Conservation (phyloP, 1,284 basidiomycete genomes). For the Phellopilus nigrolimitatus region DNA sequence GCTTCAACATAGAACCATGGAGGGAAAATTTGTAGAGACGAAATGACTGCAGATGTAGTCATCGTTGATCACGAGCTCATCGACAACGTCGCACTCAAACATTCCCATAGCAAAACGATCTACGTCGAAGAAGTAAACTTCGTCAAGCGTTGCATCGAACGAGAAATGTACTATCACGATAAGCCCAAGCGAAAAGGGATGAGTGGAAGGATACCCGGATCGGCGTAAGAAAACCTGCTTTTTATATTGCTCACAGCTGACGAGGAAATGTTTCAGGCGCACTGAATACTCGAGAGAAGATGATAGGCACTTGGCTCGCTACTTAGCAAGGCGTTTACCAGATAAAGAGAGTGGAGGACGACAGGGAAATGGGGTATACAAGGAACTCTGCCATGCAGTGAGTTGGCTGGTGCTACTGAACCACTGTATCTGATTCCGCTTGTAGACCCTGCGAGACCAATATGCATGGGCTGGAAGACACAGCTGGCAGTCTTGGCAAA, state of each 20-base stretch:
- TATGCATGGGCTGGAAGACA: conserved; percentile 37
- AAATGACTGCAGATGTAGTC: conserved; percentile 5
- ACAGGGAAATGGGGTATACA: conserved; percentile 33
- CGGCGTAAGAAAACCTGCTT: not conserved
- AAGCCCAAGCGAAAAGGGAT: not conserved
- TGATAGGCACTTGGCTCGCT: conserved; percentile 33
- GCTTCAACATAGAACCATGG: conserved; percentile 6
- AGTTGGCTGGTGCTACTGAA: conserved; percentile 13
- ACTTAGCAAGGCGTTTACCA: conserved; percentile 34
- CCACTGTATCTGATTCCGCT: too few relatives aligned
- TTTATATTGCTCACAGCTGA: not conserved
- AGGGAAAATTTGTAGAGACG: not conserved
- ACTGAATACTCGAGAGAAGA: conserved; percentile 33
- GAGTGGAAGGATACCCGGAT: conserved; percentile 8
- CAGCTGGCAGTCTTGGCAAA: conserved; percentile 50
- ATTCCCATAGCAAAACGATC: not conserved
- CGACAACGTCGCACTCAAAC: not conserved
- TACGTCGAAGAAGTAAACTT: conserved; percentile 16
- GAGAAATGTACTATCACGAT: conserved; percentile 3
- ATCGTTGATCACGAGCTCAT: conserved; percentile 1
- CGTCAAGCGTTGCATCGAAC: conserved; percentile 5
- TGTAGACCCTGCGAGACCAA: not conserved
- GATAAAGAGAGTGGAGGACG: conserved; percentile 34
- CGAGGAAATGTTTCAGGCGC: not conserved
- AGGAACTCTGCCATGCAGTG: conserved; percentile 29